Evolutionary conservation across 2,329 filamentous ascomycete species (phyloP).

Genomic region (Cercospora citrullina): DNA sequence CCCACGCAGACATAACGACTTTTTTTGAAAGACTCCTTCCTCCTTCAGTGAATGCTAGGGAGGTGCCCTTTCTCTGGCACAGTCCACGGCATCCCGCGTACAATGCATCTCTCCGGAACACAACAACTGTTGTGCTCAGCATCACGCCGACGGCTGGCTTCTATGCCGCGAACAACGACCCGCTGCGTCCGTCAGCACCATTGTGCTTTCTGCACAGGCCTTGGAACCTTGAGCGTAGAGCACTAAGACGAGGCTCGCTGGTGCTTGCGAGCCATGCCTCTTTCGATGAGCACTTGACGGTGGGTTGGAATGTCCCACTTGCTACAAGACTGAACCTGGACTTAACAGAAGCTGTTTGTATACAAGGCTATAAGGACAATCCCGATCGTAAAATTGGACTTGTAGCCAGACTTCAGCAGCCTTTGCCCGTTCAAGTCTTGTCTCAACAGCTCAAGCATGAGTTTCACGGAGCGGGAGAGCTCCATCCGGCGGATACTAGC

Average conservation of each 20-base stretch:
- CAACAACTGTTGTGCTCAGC: slow-evolving; percentile 13
- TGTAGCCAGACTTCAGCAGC: slow-evolving; percentile 30
- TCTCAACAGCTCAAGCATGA: slow-evolving; percentile 14
- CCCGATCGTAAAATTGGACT: slow-evolving; percentile 42
- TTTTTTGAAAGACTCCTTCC: slow-evolving; percentile 16
- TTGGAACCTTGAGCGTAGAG: slow-evolving; percentile 14
- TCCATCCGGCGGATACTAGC: slow-evolving; percentile 2
- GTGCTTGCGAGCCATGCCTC: slow-evolving; percentile 40
- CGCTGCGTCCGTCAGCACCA: not conserved
- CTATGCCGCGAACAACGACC: slow-evolving; percentile 10
- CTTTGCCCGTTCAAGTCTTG: slow-evolving; percentile 26
- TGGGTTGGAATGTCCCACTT: slow-evolving; percentile 42
- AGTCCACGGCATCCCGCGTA: slow-evolving; percentile 11
- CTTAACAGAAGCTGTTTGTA: slow-evolving; percentile 33
- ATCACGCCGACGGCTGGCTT: slow-evolving; percentile 20
- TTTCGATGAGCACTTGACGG: slow-evolving; percentile 44
- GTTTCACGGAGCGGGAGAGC: slow-evolving; percentile 29
- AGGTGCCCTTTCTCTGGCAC: slow-evolving; percentile 18
- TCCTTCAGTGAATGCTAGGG: slow-evolving; percentile 4
- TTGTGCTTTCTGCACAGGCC: slow-evolving; percentile 20
- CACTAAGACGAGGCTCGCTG: not conserved
- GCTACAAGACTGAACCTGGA: slow-evolving; percentile 39
- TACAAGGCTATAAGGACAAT: slow-evolving; percentile 45
- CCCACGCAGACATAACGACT: slow-evolving; percentile 6
- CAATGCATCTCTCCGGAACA: slow-evolving; percentile 4